Evolutionary conservation across 2,329 filamentous ascomycete species (phyloP).

Genomic region (Fusarium sp.): DNA sequence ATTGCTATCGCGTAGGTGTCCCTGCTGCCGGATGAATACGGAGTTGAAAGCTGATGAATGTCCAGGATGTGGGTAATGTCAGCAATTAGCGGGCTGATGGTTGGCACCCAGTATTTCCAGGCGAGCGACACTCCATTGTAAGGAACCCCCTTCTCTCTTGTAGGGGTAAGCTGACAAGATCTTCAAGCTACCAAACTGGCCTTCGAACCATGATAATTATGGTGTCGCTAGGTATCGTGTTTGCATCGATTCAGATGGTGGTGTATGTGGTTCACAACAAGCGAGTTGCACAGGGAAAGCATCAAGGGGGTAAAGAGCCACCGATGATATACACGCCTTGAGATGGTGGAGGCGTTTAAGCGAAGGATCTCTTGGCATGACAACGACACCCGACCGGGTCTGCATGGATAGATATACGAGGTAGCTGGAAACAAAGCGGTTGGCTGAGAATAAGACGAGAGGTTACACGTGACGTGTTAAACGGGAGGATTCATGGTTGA

Average conservation of each 20-base stretch:
- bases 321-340: constrained; percentile 14
- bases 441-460: neutral
- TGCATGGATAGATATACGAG: neutral
- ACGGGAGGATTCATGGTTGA: neutral
- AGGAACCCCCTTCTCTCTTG: neutral
- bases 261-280: constrained; percentile 2
- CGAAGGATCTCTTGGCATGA: neutral
- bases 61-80: constrained; percentile 58
- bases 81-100: constrained; percentile 61
- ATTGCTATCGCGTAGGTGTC: constrained; percentile 51
- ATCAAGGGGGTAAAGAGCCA: neutral
- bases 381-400: neutral
- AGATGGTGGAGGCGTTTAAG: neutral
- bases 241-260: neutral
- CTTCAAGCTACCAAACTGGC: neutral
- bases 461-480: neutral
- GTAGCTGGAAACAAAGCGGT: neutral
- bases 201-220: constrained; percentile 6
- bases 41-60: constrained; percentile 47
- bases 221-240: constrained; percentile 3
- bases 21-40: neutral
- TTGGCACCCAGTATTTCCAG: constrained; percentile 61
- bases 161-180: neutral
- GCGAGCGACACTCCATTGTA: constrained; percentile 52
- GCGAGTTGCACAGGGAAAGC: constrained; percentile 22